Evolutionary conservation across 2,329 filamentous ascomycete genomes (phyloP).

Genomic region (Xylaria sp.): DNA sequence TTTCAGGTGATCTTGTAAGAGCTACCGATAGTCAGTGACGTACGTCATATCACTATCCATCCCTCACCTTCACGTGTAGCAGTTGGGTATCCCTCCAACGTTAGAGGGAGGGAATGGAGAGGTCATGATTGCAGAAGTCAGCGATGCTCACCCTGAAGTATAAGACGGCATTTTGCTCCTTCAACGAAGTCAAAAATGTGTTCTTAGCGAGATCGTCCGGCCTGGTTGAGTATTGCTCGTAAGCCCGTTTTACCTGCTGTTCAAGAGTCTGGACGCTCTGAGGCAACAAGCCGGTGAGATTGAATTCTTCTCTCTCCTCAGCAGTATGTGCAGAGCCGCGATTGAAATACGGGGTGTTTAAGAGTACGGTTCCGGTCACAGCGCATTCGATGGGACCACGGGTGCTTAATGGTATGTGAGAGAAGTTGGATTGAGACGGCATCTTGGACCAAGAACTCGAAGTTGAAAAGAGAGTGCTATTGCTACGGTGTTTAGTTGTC

Average conservation of each 20-base stretch:
- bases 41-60: background rate
- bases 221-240: slow-evolving; percentile 77
- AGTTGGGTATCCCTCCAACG: background rate
- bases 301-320: slow-evolving; percentile 75
- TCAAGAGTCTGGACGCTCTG: slow-evolving; percentile 77
- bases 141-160: slow-evolving; percentile 72
- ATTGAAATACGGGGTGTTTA: slow-evolving; percentile 77
- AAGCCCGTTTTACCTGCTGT: slow-evolving; percentile 79
- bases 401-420: slow-evolving; percentile 59
- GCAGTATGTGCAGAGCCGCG: slow-evolving; percentile 82
- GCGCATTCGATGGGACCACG: slow-evolving; percentile 61
- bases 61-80: background rate
- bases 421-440: slow-evolving; percentile 52
- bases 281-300: slow-evolving; percentile 78
- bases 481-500: slow-evolving; percentile 26
- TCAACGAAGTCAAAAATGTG: slow-evolving; percentile 85
- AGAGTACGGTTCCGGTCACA: slow-evolving; percentile 62
- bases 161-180: slow-evolving; percentile 85
- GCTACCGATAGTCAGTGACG: slow-evolving; percentile 52
- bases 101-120: background rate
- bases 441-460: slow-evolving; percentile 34
- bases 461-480: slow-evolving; percentile 32
- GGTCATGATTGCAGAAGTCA: background rate
- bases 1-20: slow-evolving; percentile 79
- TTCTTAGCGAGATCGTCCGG: slow-evolving; percentile 80